Evolutionary conservation across 106 monocot species (phyloP).

Genomic region (Agapanthus africanus): DNA sequence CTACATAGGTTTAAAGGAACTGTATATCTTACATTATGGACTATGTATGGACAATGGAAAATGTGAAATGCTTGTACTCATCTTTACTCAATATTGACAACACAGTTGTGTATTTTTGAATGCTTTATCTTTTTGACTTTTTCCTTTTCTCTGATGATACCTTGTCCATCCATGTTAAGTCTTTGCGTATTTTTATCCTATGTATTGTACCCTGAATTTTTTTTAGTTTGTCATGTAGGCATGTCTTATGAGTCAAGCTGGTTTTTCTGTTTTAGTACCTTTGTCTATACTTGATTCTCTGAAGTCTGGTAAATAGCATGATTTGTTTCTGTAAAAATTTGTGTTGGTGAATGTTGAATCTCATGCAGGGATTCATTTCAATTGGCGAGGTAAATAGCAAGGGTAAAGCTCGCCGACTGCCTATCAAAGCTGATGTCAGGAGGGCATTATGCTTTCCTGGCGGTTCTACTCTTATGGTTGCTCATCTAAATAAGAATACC

Average conservation of each 20-base stretch:
- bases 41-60: neutral
- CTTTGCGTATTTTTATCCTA: too few species aligned
- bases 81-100: neutral
- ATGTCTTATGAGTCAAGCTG: too few species aligned
- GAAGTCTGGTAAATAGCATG: too few species aligned
- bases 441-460: constrained; percentile 79
- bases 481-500: constrained; percentile 38
- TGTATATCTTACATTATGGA: neutral
- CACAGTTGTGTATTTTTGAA: neutral
- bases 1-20: too few species aligned
- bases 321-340: neutral
- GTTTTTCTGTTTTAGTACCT: too few species aligned
- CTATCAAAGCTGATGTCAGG: constrained; percentile 65
- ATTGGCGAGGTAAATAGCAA: constrained; percentile 63
- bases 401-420: constrained; percentile 55
- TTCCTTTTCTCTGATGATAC: neutral
- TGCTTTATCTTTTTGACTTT: neutral
- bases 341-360: neutral
- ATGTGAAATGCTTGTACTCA: neutral
- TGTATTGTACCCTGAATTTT: too few species aligned
- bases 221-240: too few species aligned
- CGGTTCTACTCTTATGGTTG: constrained; percentile 77
- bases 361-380: constrained; percentile 60
- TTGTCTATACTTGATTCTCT: too few species aligned
- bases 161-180: neutral